phyloP scores from a whole-genome alignment of 1,139 yeast species.

The Debaryomyces sp. region DNA sequence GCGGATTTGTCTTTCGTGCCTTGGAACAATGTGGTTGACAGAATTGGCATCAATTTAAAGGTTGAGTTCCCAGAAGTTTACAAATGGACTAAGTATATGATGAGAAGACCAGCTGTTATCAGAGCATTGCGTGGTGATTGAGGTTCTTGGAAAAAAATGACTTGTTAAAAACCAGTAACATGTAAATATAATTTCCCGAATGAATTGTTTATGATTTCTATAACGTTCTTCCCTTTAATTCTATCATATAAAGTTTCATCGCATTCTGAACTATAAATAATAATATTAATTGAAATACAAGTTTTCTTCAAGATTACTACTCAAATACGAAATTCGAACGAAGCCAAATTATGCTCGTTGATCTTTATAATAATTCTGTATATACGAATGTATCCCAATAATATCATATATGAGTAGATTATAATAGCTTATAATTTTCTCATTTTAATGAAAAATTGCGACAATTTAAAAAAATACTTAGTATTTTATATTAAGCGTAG shows the following conservation, averaged over 20 bases:
- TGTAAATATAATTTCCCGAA: constrained; percentile 1
- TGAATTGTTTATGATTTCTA: not conserved
- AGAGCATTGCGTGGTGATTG: constrained; percentile 72
- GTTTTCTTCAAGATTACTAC: not conserved
- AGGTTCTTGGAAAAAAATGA: not conserved
- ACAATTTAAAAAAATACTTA: not conserved
- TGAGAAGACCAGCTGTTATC: constrained; percentile 84
- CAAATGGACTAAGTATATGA: constrained; percentile 93
- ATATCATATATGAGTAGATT: not conserved
- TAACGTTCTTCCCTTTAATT: constrained; percentile 2
- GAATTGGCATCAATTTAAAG: constrained; percentile 86
- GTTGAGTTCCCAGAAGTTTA: constrained; percentile 93
- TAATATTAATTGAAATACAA: not conserved
- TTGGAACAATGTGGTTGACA: constrained; percentile 94
- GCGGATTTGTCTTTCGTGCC: constrained; percentile 94
- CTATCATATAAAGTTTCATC: not conserved
- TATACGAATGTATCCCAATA: not conserved
- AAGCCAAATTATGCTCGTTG: not conserved
- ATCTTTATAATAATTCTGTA: not conserved
- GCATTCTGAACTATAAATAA: not conserved
- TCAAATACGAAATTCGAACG: not conserved
- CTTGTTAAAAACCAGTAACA: not conserved
- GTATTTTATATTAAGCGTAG: not conserved
- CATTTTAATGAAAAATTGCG: not conserved
- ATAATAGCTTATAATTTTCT: not conserved